phyloP scores from a whole-genome alignment of 345 rosid species.

The Populus nigra region DNA sequence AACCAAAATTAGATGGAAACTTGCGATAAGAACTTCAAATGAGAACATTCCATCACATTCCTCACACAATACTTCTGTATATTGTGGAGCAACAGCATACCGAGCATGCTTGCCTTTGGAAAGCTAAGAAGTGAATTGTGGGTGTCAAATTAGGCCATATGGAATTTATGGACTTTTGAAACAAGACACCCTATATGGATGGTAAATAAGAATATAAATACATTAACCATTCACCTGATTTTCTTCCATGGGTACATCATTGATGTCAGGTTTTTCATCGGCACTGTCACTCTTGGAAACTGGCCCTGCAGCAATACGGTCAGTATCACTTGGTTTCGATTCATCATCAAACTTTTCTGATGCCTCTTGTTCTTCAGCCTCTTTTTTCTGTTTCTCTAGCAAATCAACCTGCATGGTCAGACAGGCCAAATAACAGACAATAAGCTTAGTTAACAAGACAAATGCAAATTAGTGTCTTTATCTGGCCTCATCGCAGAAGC shows the following conservation, averaged over 20 bases:
- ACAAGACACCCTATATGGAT: background rate
- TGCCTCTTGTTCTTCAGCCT: constrained; percentile 53
- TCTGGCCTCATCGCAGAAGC: too few relatives aligned
- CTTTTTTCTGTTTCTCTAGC: constrained; percentile 62
- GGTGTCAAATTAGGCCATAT: background rate
- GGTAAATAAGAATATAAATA: background rate
- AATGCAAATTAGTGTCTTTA: background rate
- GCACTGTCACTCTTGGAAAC: constrained; percentile 33
- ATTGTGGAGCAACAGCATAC: too few relatives aligned
- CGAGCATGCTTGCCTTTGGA: background rate
- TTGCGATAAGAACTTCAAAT: background rate
- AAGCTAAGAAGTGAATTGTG: background rate
- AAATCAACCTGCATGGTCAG: constrained; percentile 60
- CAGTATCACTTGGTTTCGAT: constrained; percentile 44
- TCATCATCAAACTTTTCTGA: constrained; percentile 55
- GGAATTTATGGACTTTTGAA: background rate
- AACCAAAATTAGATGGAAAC: constrained; percentile 14
- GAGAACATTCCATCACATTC: too few relatives aligned
- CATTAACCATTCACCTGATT: constrained; percentile 45
- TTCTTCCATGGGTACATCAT: constrained; percentile 70
- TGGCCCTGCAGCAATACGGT: constrained; percentile 32
- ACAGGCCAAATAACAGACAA: constrained; percentile 15
- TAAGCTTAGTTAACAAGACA: constrained; percentile 1
- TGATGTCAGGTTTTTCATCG: constrained; percentile 78
- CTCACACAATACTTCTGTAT: too few relatives aligned